phyloP scores from a whole-genome alignment of 257 asterid genomes.

The Gentiana macrophylla region DNA sequence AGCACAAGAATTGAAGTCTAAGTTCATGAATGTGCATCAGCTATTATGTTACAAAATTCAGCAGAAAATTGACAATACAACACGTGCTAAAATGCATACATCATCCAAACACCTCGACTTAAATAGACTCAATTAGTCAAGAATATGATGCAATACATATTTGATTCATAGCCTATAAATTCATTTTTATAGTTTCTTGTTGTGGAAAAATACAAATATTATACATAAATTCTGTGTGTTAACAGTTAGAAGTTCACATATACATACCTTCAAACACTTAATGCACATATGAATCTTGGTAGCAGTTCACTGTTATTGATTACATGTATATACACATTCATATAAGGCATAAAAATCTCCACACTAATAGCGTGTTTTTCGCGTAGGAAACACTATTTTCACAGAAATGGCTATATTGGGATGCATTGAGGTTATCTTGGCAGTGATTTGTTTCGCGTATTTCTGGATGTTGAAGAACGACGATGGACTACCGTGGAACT shows the following conservation, averaged over 20 bases:
- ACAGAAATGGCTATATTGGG: constrained; percentile 5
- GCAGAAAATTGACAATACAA: background rate
- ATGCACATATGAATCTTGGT: background rate
- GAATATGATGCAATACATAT: background rate
- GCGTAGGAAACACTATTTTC: no score
- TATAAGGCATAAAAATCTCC: no score
- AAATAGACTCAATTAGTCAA: background rate
- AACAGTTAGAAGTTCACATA: background rate
- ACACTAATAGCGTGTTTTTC: no score
- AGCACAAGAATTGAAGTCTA: no score
- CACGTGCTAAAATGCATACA: background rate
- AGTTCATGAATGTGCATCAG: background rate
- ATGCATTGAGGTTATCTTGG: constrained; percentile 18
- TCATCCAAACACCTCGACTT: background rate
- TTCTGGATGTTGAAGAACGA: constrained; percentile 27
- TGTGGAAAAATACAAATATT: background rate
- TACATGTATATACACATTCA: no score
- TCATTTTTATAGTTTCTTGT: constrained; percentile 5
- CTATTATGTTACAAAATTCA: background rate
- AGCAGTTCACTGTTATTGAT: constrained; percentile 9
- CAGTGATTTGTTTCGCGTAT: constrained; percentile 23
- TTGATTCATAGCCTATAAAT: background rate
- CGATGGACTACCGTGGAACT: constrained; percentile 23
- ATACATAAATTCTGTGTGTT: background rate
- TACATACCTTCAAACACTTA: background rate